Percentiles rank a stretch among this genome's conserved stretches.
phyloP scores from a whole-genome alignment of 2,329 filamentous ascomycete species.

The Tolypocladium nubicola region DNA sequence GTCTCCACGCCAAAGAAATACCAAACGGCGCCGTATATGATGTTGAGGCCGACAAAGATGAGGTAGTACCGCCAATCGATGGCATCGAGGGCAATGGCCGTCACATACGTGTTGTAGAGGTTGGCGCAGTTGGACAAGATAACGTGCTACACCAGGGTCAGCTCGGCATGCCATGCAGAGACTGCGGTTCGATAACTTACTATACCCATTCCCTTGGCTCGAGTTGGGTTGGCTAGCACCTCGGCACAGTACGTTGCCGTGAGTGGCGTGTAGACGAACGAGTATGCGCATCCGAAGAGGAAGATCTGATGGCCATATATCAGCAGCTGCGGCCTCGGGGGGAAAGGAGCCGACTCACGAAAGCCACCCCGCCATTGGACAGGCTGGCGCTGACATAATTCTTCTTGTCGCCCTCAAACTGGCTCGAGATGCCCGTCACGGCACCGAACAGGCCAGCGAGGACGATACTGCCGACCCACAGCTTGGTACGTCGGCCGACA shows the following conservation, averaged over 20 bases:
- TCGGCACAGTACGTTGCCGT: slow-evolving; percentile 25
- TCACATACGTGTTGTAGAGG: slow-evolving; percentile 21
- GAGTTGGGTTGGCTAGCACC: slow-evolving; percentile 18
- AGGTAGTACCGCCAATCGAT: slow-evolving; percentile 20
- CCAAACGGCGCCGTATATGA: slow-evolving; percentile 16
- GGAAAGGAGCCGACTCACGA: slow-evolving; percentile 18
- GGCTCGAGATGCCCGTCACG: slow-evolving; percentile 34
- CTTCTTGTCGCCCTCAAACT: slow-evolving; percentile 20
- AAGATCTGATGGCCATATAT: slow-evolving; percentile 27
- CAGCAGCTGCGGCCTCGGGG: background rate
- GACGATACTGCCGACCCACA: slow-evolving; percentile 40
- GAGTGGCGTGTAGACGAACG: slow-evolving; percentile 39
- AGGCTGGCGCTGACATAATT: slow-evolving; percentile 20
- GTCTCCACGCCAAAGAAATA: slow-evolving; percentile 20
- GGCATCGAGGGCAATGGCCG: slow-evolving; percentile 17
- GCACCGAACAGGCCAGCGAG: slow-evolving; percentile 33
- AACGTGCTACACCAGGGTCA: slow-evolving; percentile 9
- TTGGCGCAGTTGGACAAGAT: slow-evolving; percentile 20
- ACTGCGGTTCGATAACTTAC: slow-evolving; percentile 8
- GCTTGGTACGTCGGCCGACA: slow-evolving; percentile 26
- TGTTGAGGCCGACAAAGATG: slow-evolving; percentile 19
- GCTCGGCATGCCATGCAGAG: background rate
- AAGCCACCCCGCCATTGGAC: slow-evolving; percentile 34
- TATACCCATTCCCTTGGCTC: slow-evolving; percentile 24
- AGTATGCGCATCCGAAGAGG: slow-evolving; percentile 41